Evolutionary conservation across 2,329 filamentous ascomycete species (phyloP), one percentile per base, ranked within the genome.

Genomic region (Albifimbria verrucaria): DNA sequence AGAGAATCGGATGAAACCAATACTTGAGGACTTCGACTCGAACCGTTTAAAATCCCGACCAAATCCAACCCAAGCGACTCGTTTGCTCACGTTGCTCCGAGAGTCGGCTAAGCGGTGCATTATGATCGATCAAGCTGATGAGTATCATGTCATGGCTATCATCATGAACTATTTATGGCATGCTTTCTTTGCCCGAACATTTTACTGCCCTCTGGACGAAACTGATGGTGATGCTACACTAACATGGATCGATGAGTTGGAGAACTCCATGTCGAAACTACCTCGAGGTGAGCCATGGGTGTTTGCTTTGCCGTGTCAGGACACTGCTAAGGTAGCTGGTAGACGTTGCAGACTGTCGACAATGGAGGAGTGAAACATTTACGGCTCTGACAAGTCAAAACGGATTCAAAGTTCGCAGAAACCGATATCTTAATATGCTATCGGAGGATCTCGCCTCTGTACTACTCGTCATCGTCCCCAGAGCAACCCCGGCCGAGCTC

Each of bases 131-230:
- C 59, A 67, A 49, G 62, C 68, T 20, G 70, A 72, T 36, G 68
- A 69, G 52, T 68, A 70, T 50, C 70, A 71, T 46, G 62, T 71
- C 46, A 65, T 66, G 32, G 67, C 64, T 10, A 58, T 64, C 36
- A 70, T 72, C 49, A 70, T 72, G 69, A 68, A 72, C 55, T 72
- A 70, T 52, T 59, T 72, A 10, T 68, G 68, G 59, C 54, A 69
- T 24, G 66, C 61, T 2, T 53, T 72, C 24, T 72, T 72, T 50
- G 59, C 67, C 21, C 70, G 66, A 50, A 65, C 68, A 1, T 72
- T 72, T 52, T 72, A 72, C 57, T 67, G 66, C 49, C 69, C 70
- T 9, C 54, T 72, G 41, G 68, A 70, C 50, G 67, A 70, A 41
- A 57, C 57, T 1, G 60, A 64, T 18, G 58, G 62, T 12, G 62